phyloP scores from a whole-genome alignment of 495 filamentous ascomycete species.

The Copromyces sp. region DNA sequence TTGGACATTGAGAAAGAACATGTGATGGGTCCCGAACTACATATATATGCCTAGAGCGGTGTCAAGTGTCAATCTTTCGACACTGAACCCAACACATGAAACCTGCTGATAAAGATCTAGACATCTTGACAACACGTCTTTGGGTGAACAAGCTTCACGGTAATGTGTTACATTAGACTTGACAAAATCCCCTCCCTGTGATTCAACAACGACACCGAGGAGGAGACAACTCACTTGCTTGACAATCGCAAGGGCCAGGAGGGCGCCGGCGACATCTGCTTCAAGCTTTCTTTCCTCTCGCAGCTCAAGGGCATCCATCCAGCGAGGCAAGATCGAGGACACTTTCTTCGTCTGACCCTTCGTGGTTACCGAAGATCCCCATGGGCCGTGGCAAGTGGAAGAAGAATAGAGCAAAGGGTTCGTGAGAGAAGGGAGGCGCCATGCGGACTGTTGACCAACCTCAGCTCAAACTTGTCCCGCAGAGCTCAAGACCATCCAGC shows the following conservation, averaged over 20 bases:
- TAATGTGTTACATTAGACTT: neutral
- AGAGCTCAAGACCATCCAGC: too few species aligned
- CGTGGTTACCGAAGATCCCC: slow-evolving; percentile 35
- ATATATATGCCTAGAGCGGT: neutral
- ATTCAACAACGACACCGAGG: slow-evolving; percentile 2
- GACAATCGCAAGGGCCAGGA: slow-evolving; percentile 45
- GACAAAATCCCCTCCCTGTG: too few species aligned
- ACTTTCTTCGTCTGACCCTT: slow-evolving; percentile 64
- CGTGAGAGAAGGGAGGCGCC: too few species aligned
- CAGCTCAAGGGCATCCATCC: slow-evolving; percentile 77
- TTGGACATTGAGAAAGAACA: neutral
- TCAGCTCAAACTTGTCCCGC: too few species aligned
- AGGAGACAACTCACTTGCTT: slow-evolving; percentile 50
- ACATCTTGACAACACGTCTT: too few species aligned
- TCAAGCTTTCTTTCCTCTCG: slow-evolving; percentile 47
- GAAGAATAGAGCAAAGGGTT: too few species aligned
- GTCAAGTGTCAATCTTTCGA: neutral
- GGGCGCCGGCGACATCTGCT: slow-evolving; percentile 57
- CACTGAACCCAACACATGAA: neutral
- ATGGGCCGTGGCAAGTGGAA: too few species aligned
- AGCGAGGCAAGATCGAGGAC: slow-evolving; percentile 70
- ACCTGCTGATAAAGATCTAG: neutral
- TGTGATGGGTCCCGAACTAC: neutral
- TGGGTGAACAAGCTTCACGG: neutral
- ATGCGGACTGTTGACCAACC: too few species aligned